Percentiles rank a stretch among this genome's conserved stretches.
Conservation (phyloP, 768 basidiomycete species). For the Porphyrellus cyaneotinctus region DNA sequence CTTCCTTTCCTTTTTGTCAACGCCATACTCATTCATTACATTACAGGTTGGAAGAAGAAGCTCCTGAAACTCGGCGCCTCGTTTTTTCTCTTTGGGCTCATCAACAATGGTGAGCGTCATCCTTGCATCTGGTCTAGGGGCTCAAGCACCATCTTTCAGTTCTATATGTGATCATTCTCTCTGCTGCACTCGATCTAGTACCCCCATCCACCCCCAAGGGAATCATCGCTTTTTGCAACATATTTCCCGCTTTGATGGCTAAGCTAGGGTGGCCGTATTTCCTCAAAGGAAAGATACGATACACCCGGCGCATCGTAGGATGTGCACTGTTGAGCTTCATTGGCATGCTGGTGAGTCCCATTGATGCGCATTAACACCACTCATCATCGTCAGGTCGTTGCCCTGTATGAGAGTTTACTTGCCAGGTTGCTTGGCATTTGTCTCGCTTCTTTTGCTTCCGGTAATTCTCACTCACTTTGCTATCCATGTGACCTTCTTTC, state of each 20-base stretch:
- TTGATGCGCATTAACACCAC: neutral
- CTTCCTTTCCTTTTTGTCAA: constrained; percentile 1
- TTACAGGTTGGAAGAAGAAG: constrained; percentile 23
- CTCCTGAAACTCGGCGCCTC: constrained; percentile 47
- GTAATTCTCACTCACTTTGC: constrained; percentile 33
- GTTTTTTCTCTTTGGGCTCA: constrained; percentile 89
- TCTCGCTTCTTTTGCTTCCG: constrained; percentile 84
- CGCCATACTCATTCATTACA: constrained; percentile 14
- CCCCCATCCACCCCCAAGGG: constrained; percentile 91
- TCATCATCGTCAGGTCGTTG: constrained; percentile 58
- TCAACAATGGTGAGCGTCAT: constrained; percentile 76
- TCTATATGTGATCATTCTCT: constrained; percentile 93
- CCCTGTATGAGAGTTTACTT: constrained; percentile 58
- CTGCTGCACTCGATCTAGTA: constrained; percentile 92
- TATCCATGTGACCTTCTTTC: constrained; percentile 1
- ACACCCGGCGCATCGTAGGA: constrained; percentile 65
- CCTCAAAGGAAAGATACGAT: constrained; percentile 80
- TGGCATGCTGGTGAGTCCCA: constrained; percentile 61
- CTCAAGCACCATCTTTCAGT: constrained; percentile 41
- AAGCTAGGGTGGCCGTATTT: constrained; percentile 94
- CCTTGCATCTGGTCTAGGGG: neutral
- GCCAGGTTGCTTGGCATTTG: constrained; percentile 78
- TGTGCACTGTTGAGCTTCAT: constrained; percentile 72
- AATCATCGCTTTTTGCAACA: constrained; percentile 93
- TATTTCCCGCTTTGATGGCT: constrained; percentile 79